Evolutionary conservation across 148 eudicot species (phyloP), one percentile per base, ranked within the genome.

Genomic region (Vaccinium macrocarpon): DNA sequence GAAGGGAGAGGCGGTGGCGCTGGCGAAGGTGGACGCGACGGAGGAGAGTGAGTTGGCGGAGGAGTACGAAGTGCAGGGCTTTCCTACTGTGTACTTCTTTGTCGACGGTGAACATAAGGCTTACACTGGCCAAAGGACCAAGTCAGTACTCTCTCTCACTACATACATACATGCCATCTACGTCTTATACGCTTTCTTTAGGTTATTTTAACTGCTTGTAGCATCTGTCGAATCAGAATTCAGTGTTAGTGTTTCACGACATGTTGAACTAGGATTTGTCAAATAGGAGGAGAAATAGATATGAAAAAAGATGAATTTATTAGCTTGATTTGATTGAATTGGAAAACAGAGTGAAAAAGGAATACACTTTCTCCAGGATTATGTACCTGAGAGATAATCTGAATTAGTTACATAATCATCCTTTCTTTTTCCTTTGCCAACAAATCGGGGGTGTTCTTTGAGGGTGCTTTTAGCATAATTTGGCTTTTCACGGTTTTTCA

Each of bases 21-120:
- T 96, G 3, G 99, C 95, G 12, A 96, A 96, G 89, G 92, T 96
- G n/a, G 99, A 96, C 79, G 98, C 95, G 0, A 91, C 94, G 19
- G 90, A 89, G 90, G 97, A 94, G 84, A 93, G 80, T 38, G 98
- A 88, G 75, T 82, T 96, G 76, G 94, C 98, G 74, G 91, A 93
- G 86, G 88, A 93, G 81, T 96, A 81, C 78, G 93, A 88, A 71
- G 98, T 94, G 21, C 94, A 94, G 74, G 99, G 98, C 1, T 94
- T 94, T 83, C 99, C 99, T 2, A 96, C 97, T 49, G 83, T 96
- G 19, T 72, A 57, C 21, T 96, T 96, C 90, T 96, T 96, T 66
- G 91, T 94, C 51, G 99, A 94, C 84, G 99, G 99, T n/a, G 94
- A 92, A 21, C 95, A 93, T 66, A 91, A 88, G 82, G 82, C 90